These are phyloP conservation scores for Kluyveromyces marxianus DNA, from an alignment of 1,139 yeast species.

Conservation along the genomic window DNA sequence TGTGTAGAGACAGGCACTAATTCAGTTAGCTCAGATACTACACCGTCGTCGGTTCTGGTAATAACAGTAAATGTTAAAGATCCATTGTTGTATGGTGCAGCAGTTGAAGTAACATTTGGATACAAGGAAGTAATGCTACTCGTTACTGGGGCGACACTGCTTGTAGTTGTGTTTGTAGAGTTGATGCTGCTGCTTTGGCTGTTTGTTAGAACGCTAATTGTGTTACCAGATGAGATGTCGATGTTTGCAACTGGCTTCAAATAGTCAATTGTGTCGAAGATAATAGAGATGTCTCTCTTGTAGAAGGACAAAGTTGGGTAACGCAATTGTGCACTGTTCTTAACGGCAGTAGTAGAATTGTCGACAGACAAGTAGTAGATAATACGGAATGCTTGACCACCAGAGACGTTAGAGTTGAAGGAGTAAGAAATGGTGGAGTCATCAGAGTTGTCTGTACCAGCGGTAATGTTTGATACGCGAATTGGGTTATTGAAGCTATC, in stretches of 20 bases:
- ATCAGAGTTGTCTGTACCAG: slow-evolving; percentile 21
- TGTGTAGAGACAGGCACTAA: slow-evolving; percentile 13
- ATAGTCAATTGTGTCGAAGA: slow-evolving; percentile 9
- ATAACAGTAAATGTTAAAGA: slow-evolving; percentile 12
- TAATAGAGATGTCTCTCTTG: slow-evolving; percentile 13
- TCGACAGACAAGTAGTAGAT: slow-evolving; percentile 17
- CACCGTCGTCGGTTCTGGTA: slow-evolving; percentile 12
- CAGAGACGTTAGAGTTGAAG: slow-evolving; percentile 20
- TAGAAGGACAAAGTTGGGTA: slow-evolving; percentile 8
- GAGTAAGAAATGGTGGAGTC: slow-evolving; percentile 13
- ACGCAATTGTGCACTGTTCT: slow-evolving; percentile 12
- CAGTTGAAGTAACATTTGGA: slow-evolving; percentile 3
- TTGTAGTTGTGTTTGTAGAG: slow-evolving; percentile 1
- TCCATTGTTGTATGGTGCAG: slow-evolving; percentile 3
- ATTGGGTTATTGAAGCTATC: slow-evolving; percentile 23
- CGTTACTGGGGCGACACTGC: slow-evolving; percentile 1
- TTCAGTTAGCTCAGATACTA: slow-evolving; percentile 12
- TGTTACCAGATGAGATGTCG: slow-evolving; percentile 7
- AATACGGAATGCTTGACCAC: slow-evolving; percentile 24
- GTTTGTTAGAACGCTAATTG: slow-evolving; percentile 6
- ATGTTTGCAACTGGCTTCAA: slow-evolving; percentile 8
- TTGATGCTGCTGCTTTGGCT: background rate
- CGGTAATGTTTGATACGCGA: slow-evolving; percentile 17
- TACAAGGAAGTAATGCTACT: background rate
- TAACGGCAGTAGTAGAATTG: slow-evolving; percentile 8